Percentiles rank a stretch among this genome's conserved stretches.
phyloP scores from a whole-genome alignment of 2,329 filamentous ascomycete genomes.

The Calonectria naviculata region DNA sequence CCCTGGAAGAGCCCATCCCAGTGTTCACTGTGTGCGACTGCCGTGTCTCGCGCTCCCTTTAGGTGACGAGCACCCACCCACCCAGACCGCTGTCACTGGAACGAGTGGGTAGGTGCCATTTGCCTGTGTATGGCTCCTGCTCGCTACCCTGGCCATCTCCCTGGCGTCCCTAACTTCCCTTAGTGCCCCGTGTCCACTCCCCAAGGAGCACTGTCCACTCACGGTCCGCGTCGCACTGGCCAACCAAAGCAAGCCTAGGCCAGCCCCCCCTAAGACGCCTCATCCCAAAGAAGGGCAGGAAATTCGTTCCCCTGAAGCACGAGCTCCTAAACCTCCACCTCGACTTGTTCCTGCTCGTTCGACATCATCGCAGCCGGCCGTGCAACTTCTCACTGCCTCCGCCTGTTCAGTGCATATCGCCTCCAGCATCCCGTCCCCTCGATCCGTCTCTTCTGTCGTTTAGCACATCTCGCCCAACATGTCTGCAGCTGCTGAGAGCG shows the following conservation, averaged over 20 bases:
- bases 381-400: constrained; percentile 32
- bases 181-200: constrained; percentile 42
- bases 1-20: constrained; percentile 15
- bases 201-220: constrained; percentile 38
- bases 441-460: background rate
- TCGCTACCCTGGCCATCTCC: constrained; percentile 16
- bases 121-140: constrained; percentile 20
- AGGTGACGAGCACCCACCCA: constrained; percentile 7
- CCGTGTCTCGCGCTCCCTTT: constrained; percentile 24
- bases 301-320: constrained; percentile 51
- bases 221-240: constrained; percentile 40
- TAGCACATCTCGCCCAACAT: constrained; percentile 50
- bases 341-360: constrained; percentile 39
- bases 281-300: constrained; percentile 44
- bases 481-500: constrained; percentile 68
- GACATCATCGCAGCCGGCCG: constrained; percentile 39
- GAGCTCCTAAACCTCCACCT: constrained; percentile 44
- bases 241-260: constrained; percentile 41
- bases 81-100: constrained; percentile 10
- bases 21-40: constrained; percentile 1
- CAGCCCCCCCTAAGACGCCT: constrained; percentile 34
- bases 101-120: constrained; percentile 14
- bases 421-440: constrained; percentile 12
- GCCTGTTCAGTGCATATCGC: constrained; percentile 28
- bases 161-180: constrained; percentile 35